Evolutionary conservation across 257 asterid genomes (phyloP).

Genomic region (Paraleonurus japonicus): DNA sequence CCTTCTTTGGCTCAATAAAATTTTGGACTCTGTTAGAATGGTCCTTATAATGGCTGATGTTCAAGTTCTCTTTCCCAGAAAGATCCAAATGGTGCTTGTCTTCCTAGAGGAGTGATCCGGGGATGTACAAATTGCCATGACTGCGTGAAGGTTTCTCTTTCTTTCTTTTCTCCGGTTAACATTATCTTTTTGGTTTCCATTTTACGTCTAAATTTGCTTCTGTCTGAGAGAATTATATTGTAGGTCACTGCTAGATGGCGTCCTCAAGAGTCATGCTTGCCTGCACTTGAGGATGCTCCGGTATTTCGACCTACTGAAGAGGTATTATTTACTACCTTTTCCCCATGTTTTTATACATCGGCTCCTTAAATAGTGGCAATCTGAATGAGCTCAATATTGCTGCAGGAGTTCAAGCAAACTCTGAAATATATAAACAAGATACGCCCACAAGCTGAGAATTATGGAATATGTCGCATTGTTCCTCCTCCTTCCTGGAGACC

Average conservation of each 20-base stretch:
- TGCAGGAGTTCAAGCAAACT: slow-evolving; percentile 81
- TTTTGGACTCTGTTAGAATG: slow-evolving; percentile 19
- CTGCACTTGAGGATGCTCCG: slow-evolving; percentile 67
- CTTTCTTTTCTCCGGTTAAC: not conserved
- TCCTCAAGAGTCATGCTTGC: slow-evolving; percentile 53
- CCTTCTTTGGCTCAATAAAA: not conserved
- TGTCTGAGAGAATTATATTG: slow-evolving; percentile 15
- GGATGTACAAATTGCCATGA: slow-evolving; percentile 67
- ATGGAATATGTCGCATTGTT: slow-evolving; percentile 90
- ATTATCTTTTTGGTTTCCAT: not conserved
- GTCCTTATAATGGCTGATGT: slow-evolving; percentile 22
- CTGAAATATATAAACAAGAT: slow-evolving; percentile 62
- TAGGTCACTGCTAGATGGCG: slow-evolving; percentile 73
- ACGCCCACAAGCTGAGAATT: slow-evolving; percentile 56
- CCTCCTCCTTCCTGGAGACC: slow-evolving; percentile 89
- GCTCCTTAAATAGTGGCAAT: slow-evolving; percentile 25
- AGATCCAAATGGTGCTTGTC: slow-evolving; percentile 39
- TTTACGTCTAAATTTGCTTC: slow-evolving; percentile 1
- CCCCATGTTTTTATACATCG: slow-evolving; percentile 16
- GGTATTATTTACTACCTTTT: slow-evolving; percentile 42
- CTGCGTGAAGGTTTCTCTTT: slow-evolving; percentile 52
- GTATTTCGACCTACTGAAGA: slow-evolving; percentile 73
- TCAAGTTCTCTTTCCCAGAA: slow-evolving; percentile 38
- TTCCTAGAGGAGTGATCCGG: slow-evolving; percentile 69
- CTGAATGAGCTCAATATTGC: slow-evolving; percentile 41